phyloP scores from a whole-genome alignment of 140 eudicot species.

The Oenanthe javanica region DNA sequence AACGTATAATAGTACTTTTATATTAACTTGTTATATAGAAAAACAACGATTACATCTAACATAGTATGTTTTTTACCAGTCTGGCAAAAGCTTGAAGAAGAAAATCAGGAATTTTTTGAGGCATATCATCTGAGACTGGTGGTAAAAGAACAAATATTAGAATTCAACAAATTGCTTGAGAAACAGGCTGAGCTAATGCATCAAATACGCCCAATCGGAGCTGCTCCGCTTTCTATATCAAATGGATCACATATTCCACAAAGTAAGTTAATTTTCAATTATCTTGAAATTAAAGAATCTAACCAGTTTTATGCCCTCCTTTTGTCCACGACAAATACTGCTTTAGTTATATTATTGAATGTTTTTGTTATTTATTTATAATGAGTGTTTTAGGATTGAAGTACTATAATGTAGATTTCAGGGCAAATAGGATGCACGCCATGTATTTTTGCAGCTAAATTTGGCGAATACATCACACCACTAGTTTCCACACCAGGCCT shows the following conservation, averaged over 20 bases:
- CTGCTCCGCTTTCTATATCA: constrained; percentile 42
- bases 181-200: constrained; percentile 68
- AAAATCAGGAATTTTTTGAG: constrained; percentile 84
- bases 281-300: background rate
- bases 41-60: background rate
- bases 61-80: constrained; percentile 32
- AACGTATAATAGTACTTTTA: background rate
- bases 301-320: background rate
- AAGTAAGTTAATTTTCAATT: constrained; percentile 33
- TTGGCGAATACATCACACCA: background rate
- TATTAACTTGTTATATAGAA: background rate
- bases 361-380: background rate
- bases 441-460: background rate
- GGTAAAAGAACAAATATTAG: constrained; percentile 72
- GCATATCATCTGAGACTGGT: constrained; percentile 77
- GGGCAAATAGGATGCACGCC: background rate
- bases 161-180: constrained; percentile 66
- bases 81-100: constrained; percentile 95
- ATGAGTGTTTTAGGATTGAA: background rate
- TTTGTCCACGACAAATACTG: background rate
- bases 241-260: constrained; percentile 57
- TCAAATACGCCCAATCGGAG: constrained; percentile 41
- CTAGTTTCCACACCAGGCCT: background rate
- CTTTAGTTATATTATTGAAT: background rate
- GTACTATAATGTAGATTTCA: background rate